Base-by-base conservation (phyloP, 495 filamentous ascomycete genomes). In the Trichoderma virens region DNA sequence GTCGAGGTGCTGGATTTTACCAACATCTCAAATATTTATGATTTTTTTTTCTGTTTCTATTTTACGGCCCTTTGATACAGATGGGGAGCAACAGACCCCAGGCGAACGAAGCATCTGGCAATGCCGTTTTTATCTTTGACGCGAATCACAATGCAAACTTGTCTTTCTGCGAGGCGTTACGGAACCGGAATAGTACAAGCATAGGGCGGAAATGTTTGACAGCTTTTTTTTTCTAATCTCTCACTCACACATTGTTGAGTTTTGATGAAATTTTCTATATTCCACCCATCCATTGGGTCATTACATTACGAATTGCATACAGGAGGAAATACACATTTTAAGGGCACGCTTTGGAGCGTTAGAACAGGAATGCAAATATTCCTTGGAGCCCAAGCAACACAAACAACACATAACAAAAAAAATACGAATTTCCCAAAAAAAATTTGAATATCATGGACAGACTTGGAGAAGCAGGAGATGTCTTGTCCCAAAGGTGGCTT, bases 51-150 rank as follows among this genome's bases (percentile, higher is more conserved):
- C 2, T 20, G 6, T 23, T 47, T 47, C 23, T n/a, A 28, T 56
- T 56, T 56, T 23, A 56, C 51, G 51, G 51, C 51, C 25, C 51
- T 28, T 56, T 27, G 51, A 20, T 30, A 27, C 51, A 27, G 27
- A 28, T 27, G 51, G 51, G 51, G 51, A 56, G 51, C 51, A 56
- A 56, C 51, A 56, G 51, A 30, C 51, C 51, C 51, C 51, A 28
- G 27, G 51, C 51, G n/a, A 13, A 30, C 51, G 11, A 3, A 56
- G 47, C 47, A 56, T 56, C 51, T 31, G 51, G 51, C 23, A 56
- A 56, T 56, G 51, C 51, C 51, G 25, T 56, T 56, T 43, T 43
- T 47, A 5, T 23, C 20, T 28, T 31, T 56, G 1, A 56, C 25
- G 51, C 25, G 51, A 56, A 56, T 20, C 51, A 56, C 51, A 56